phyloP scores from a whole-genome alignment of 176 grass and related monocot species.

The Saccharum officinarum region DNA sequence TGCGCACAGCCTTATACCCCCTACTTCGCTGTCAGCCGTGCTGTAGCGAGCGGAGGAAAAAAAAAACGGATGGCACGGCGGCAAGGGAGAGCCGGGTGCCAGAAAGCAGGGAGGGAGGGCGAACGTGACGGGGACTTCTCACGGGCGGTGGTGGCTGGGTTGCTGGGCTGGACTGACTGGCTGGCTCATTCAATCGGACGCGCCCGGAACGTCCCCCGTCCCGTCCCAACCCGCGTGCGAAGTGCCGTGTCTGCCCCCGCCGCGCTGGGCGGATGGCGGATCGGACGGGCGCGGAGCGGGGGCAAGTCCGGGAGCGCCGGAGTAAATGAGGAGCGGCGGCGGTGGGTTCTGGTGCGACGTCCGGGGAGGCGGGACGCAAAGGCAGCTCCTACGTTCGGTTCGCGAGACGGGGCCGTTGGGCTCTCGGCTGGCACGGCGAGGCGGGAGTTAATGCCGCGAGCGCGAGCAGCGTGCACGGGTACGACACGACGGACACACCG shows the following conservation, averaged over 20 bases:
- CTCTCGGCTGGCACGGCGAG: background rate
- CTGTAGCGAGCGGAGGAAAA: background rate
- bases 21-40: conserved; percentile 42
- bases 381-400: background rate
- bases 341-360: conserved; percentile 30
- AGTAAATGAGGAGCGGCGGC: conserved; percentile 7
- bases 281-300: background rate
- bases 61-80: conserved; percentile 11
- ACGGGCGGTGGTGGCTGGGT: conserved; percentile 8
- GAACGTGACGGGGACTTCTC: conserved; percentile 45
- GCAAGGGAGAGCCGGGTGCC: background rate
- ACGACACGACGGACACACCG: conserved; percentile 17
- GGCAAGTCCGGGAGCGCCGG: background rate
- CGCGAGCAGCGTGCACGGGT: background rate
- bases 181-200: background rate
- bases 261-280: background rate
- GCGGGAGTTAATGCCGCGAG: conserved; percentile 13
- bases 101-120: background rate
- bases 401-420: background rate
- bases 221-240: background rate
- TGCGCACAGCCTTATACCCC: no score
- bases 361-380: background rate
- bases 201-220: background rate
- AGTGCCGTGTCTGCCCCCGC: background rate
- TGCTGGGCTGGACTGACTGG: background rate